Evolutionary conservation across 371 early-diverging fungal genomes (phyloP), one percentile per base, ranked within the genome.

Genomic region (Mortierella polycephala): DNA sequence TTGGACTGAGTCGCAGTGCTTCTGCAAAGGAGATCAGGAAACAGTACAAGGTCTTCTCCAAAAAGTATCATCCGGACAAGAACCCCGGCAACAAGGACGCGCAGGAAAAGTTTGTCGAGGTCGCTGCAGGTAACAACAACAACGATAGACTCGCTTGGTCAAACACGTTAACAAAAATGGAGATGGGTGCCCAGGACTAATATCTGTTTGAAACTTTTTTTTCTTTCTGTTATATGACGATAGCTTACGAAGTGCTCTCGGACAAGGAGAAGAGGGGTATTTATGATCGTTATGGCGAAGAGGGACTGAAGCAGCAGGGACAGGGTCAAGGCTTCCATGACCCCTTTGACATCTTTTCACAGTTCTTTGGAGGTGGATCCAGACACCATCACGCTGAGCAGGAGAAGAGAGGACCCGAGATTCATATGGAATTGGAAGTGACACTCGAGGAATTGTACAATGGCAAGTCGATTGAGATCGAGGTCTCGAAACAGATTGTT

Each of bases 241-340:
- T 69, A 90, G 98, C 99, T 2, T 99, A 99, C 81, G 93, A 95
- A 73, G 95, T 97, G 5, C 87, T 99, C 52, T 89, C 85, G 40
- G 96, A 99, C 72, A 91, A 93, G 57, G 96, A 98, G 71, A 96
- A 97, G 83, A 91, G 96, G 58, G 72, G 86, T 12, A 88, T 93
- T 49, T 99, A 98, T 83, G 99, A 99, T 84, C 88, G 89, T 52
- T 95, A 94, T 69, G 98, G 98, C 39, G 97, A 96, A 83, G 97
- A 97, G 66, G 98, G 97, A 7, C 82, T 98, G 62, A 92, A 96
- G 73, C 87, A 86, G 44, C 83, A 82, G 60, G 85, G 86, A 14
- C 83, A 86, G 23, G 85, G 83, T 37, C 85, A 87, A 8, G 88
- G 88, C 10, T 95, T 94, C 88, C 95, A 94, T 69, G 93, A 97